Evolutionary conservation across 148 eudicot genomes (phyloP).

Genomic region (Polygonum maritimum): DNA sequence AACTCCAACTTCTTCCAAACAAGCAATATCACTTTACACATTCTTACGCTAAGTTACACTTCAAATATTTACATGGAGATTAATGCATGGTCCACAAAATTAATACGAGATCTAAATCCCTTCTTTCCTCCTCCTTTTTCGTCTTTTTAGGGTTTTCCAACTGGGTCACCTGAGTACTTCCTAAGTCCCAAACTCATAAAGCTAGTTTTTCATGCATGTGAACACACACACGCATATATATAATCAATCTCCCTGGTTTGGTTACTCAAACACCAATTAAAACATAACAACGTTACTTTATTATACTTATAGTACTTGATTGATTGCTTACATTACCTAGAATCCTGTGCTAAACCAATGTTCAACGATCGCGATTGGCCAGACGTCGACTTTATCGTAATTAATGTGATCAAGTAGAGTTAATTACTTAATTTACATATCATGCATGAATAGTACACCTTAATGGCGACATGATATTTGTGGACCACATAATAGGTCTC

Average conservation of each 20-base stretch:
- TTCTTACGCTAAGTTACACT: neutral
- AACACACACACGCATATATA: neutral
- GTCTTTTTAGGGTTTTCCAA: conserved; percentile 5
- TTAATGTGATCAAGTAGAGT: conserved; percentile 2
- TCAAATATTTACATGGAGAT: neutral
- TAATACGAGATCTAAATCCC: neutral
- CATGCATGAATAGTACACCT: neutral
- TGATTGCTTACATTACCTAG: neutral
- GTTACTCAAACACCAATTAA: neutral
- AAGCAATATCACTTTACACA: neutral
- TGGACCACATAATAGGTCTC: conserved; percentile 3
- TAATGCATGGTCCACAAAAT: neutral
- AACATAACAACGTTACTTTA: neutral
- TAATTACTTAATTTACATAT: neutral
- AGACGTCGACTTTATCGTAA: neutral
- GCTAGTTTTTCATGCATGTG: neutral
- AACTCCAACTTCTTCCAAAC: neutral
- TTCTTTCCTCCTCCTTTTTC: conserved; percentile 1
- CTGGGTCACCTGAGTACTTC: neutral
- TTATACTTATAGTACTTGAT: neutral
- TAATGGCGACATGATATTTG: conserved; percentile 1
- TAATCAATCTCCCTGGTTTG: neutral
- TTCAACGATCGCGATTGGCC: neutral
- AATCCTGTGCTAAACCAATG: neutral
- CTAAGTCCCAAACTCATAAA: neutral